A percentile compares a stretch with the other conserved stretches of the same genome.
phyloP scores from a whole-genome alignment of 2,329 filamentous ascomycete species.

The Byssochlamys sp. region DNA sequence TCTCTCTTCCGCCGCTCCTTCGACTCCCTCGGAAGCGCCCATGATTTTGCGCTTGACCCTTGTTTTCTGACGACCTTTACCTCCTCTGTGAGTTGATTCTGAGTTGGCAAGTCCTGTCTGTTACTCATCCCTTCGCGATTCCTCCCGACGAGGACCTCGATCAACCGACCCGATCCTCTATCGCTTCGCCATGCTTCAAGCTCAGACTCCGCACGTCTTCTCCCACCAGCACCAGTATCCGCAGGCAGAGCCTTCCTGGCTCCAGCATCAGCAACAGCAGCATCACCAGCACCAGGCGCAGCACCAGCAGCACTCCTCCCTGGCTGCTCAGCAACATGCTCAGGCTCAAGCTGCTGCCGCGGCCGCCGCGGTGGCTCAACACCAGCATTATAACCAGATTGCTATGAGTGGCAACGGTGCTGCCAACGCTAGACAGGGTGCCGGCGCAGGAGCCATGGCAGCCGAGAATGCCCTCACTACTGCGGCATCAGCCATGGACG shows the following conservation, averaged over 20 bases:
- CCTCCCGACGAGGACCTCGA: slow-evolving; percentile 5
- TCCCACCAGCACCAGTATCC: slow-evolving; percentile 49
- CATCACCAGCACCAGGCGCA: slow-evolving; percentile 30
- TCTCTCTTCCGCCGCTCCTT: slow-evolving; percentile 17
- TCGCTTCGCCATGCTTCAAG: slow-evolving; percentile 35
- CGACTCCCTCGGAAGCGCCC: slow-evolving; percentile 3
- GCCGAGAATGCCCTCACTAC: slow-evolving; percentile 27
- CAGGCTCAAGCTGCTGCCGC: slow-evolving; percentile 42
- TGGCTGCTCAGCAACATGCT: slow-evolving; percentile 44
- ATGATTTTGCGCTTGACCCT: neutral
- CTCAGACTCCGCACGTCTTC: slow-evolving; percentile 52
- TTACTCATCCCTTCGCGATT: neutral
- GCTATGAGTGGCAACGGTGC: slow-evolving; percentile 53
- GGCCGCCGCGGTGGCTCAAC: slow-evolving; percentile 33
- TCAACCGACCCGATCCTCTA: slow-evolving; percentile 15
- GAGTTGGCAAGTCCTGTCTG: neutral
- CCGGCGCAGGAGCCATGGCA: slow-evolving; percentile 31
- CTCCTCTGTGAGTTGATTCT: neutral
- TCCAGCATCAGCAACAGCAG: slow-evolving; percentile 34
- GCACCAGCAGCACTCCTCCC: slow-evolving; percentile 35
- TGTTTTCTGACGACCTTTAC: neutral
- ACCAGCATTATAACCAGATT: slow-evolving; percentile 62
- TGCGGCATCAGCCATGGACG: slow-evolving; percentile 45
- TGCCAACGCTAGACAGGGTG: slow-evolving; percentile 25
- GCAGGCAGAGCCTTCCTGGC: slow-evolving; percentile 36